Evolutionary conservation across 345 rosid genomes (phyloP).

Genomic region (Noccaea bulbosa): DNA sequence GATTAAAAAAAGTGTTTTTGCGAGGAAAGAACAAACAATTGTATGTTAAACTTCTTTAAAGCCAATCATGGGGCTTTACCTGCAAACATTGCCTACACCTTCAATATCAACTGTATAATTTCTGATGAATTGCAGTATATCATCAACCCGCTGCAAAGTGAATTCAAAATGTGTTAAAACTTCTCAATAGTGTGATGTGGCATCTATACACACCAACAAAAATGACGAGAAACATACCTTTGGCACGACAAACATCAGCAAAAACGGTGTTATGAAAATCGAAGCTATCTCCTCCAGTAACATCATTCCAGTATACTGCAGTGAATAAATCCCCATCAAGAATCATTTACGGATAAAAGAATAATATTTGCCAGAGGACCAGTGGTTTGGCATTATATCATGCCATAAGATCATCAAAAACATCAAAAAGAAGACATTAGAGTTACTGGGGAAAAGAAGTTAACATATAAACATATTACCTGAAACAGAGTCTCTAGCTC

Average conservation of each 20-base stretch:
- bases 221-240: conserved; percentile 52
- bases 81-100: conserved; percentile 98
- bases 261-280: conserved; percentile 88
- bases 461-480: conserved; percentile 50
- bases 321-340: not conserved
- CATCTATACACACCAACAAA: not conserved
- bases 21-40: conserved; percentile 13
- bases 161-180: conserved; percentile 25
- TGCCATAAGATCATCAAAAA: not conserved
- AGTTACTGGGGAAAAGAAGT: not conserved
- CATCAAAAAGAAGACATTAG: not conserved
- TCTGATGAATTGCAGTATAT: conserved; percentile 85
- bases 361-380: not conserved
- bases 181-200: conserved; percentile 11
- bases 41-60: not conserved
- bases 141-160: conserved; percentile 86
- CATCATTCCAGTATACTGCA: conserved; percentile 98
- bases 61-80: conserved; percentile 49
- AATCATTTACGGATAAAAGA: not conserved
- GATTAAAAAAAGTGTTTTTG: not conserved
- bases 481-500: conserved; percentile 95
- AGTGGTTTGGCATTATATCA: not conserved
- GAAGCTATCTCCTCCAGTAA: conserved; percentile 97
- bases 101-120: conserved; percentile 81
- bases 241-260: conserved; percentile 88